Evolutionary conservation across 345 rosid species (phyloP), one percentile per base, ranked within the genome.

Genomic region (Moricandia arvensis): DNA sequence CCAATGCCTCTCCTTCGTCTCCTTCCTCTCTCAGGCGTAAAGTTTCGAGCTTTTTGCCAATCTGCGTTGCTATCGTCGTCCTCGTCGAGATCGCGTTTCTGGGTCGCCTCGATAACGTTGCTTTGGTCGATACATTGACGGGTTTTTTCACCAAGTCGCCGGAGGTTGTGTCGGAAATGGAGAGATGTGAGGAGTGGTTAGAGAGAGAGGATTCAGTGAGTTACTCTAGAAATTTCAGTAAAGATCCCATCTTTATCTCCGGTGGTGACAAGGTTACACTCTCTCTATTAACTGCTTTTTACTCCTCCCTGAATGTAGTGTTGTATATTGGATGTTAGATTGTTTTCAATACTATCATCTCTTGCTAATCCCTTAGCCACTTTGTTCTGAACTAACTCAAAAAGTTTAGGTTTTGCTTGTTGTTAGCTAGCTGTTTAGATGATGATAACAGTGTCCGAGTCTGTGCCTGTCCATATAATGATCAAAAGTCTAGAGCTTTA

Each of bases 101-200:
- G 73, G 90, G 96, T 85, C 88, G 89, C 16, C 88, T 94, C 24
- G 93, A 91, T 51, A 75, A 87, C 67, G 85, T 81, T 11, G 85
- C 82, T 74, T 24, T 86, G 64, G 73, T 89, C 59, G 88, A 87
- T 80, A 81, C 92, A 0, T 81, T 86, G 82, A 86, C 91, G 30
- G 86, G 79, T 24, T 77, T 85, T 58, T 76, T 89, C 76, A 17
- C 76, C 30, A 74, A 62, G 35, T 71, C 85, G 3, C 37, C 66
- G 43, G 78, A 65, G n/a, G 55, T 49, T 24, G 24, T 10, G 55
- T 73, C 16, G 65, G 81, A 49, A 11, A n/a, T 58, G 31, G 85
- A 83, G 69, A 89, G 80, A 53, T 94, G 97, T 45, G 87, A 87
- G 74, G 84, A 86, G 81, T 90, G 92, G 94, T 76, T 94, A 79